These are phyloP conservation scores for Chenopodium formosanum DNA, from an alignment of 148 eudicot species.

Conservation along the genomic window DNA sequence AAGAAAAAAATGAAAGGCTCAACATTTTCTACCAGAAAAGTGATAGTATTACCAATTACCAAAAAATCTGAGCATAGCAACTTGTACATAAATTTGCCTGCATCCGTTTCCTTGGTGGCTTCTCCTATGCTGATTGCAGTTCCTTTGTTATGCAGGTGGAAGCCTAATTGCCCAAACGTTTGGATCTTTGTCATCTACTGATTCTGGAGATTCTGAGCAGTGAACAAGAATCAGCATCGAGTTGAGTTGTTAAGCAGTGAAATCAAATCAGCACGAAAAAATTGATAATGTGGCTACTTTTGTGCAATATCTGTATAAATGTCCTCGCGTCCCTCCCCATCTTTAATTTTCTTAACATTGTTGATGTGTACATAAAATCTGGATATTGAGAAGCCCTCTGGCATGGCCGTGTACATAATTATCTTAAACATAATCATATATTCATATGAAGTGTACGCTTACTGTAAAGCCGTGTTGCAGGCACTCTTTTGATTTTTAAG, in stretches of 20 bases:
- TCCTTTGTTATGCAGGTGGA: conserved; percentile 38
- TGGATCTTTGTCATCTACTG: conserved; percentile 42
- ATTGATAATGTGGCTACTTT: neutral
- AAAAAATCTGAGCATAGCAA: neutral
- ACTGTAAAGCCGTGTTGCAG: too few species aligned
- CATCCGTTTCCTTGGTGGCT: neutral
- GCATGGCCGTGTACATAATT: neutral
- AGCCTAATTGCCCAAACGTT: conserved; percentile 59
- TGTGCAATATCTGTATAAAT: neutral
- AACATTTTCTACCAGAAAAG: too few species aligned
- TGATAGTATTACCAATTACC: neutral
- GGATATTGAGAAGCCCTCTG: neutral
- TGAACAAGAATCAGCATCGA: neutral
- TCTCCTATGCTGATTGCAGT: neutral
- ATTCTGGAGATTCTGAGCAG: conserved; percentile 5
- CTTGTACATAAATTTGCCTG: neutral
- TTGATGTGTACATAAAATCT: neutral
- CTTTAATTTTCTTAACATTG: neutral
- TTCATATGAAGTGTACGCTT: neutral
- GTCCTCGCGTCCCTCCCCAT: neutral
- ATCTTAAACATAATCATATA: neutral
- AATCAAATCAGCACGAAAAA: neutral
- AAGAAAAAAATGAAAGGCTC: neutral
- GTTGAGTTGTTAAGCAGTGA: neutral
- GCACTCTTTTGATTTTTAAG: too few species aligned